Conservation (phyloP, 768 basidiomycete species). For the Mycena haematopus region DNA sequence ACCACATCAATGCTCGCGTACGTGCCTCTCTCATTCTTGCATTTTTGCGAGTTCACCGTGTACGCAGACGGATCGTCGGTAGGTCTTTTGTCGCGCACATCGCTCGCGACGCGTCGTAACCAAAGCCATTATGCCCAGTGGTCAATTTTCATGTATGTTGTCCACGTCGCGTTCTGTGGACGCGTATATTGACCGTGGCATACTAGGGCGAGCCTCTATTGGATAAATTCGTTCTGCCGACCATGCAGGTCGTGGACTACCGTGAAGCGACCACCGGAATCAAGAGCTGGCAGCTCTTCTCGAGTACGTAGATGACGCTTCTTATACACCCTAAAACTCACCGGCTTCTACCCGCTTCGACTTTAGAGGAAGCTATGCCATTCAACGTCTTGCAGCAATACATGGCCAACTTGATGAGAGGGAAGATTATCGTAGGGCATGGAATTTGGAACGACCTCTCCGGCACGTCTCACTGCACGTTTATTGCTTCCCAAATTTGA, state of each 20-base stretch:
- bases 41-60: constrained; percentile 6
- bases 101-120: constrained; percentile 36
- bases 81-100: constrained; percentile 26
- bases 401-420: constrained; percentile 70
- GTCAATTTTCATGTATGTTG: constrained; percentile 26
- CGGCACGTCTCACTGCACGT: constrained; percentile 49
- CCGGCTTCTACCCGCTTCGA: constrained; percentile 20
- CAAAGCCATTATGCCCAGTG: not conserved
- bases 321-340: constrained; percentile 3
- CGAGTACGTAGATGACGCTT: constrained; percentile 38
- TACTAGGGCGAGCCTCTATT: constrained; percentile 44
- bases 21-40: constrained; percentile 35
- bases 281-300: constrained; percentile 46
- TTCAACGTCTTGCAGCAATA: constrained; percentile 72
- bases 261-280: constrained; percentile 58
- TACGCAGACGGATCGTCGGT: constrained; percentile 47
- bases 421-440: constrained; percentile 78
- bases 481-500: constrained; percentile 17
- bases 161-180: not conserved
- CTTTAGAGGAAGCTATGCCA: constrained; percentile 53
- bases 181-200: not conserved
- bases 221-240: constrained; percentile 56
- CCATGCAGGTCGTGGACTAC: constrained; percentile 57
- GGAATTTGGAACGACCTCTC: constrained; percentile 83
- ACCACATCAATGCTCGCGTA: constrained; percentile 86